Percentiles rank a stretch among this genome's conserved stretches.
Conservation (phyloP, 2,329 filamentous ascomycete species). For the Colletotrichum caudatum region DNA sequence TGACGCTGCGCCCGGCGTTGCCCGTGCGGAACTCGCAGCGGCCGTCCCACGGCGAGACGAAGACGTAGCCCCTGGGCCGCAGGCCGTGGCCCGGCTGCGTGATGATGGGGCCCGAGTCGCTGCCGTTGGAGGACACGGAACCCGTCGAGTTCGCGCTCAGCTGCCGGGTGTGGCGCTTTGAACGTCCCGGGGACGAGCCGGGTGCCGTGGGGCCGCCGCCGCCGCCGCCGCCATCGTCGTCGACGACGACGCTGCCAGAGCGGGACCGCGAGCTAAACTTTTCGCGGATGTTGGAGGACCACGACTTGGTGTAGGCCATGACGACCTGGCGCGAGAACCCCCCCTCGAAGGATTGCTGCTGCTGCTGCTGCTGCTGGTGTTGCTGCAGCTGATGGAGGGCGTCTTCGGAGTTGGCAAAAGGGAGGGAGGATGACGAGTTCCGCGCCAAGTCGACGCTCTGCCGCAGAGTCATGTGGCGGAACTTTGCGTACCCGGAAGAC, state of each 20-base stretch:
- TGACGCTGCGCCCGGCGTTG: conserved; percentile 78
- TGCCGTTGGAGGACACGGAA: conserved; percentile 31
- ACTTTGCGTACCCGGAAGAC: conserved; percentile 69
- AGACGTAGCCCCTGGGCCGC: conserved; percentile 77
- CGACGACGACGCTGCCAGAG: conserved; percentile 44
- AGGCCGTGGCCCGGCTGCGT: conserved; percentile 61
- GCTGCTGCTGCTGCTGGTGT: conserved; percentile 39
- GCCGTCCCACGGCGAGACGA: conserved; percentile 88
- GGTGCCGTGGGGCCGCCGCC: neutral
- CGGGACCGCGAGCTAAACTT: conserved; percentile 54
- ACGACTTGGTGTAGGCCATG: conserved; percentile 68
- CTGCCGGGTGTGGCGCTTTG: conserved; percentile 36
- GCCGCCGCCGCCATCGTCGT: conserved; percentile 25
- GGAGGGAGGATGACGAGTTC: conserved; percentile 17
- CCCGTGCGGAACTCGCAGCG: conserved; percentile 88
- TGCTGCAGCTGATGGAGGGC: conserved; percentile 28
- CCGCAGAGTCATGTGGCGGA: conserved; percentile 61
- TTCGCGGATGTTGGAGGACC: conserved; percentile 59
- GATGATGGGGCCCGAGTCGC: conserved; percentile 49
- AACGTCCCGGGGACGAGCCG: conserved; percentile 21
- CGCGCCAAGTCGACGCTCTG: conserved; percentile 50
- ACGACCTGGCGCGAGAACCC: conserved; percentile 67
- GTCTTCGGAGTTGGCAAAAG: conserved; percentile 38
- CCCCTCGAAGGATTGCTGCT: conserved; percentile 35
- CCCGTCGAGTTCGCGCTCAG: conserved; percentile 37